Evolutionary conservation across 2,329 filamentous ascomycete species (phyloP).

Genomic region (Geosmithia flava): DNA sequence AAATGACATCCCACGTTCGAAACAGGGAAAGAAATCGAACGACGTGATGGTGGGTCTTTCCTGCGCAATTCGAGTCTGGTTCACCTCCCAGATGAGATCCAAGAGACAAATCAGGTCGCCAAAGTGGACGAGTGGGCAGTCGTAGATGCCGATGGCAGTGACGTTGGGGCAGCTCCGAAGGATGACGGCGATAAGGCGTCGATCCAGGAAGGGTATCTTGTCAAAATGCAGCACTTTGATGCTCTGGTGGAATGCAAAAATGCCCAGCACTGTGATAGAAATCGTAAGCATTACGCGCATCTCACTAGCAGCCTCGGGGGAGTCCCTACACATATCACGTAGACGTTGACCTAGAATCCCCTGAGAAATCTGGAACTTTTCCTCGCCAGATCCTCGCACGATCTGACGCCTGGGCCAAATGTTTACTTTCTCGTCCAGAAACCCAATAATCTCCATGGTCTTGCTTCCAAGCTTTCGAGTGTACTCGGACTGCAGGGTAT

Average conservation of each 20-base stretch:
- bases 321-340: background rate
- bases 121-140: slow-evolving; percentile 22
- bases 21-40: slow-evolving; percentile 21
- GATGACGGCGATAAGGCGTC: slow-evolving; percentile 20
- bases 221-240: slow-evolving; percentile 16
- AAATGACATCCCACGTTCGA: slow-evolving; percentile 14
- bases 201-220: slow-evolving; percentile 16
- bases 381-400: background rate
- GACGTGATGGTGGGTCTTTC: slow-evolving; percentile 7
- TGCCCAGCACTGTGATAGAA: background rate
- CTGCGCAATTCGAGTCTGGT: slow-evolving; percentile 8
- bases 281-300: background rate
- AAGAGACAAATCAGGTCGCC: slow-evolving; percentile 19
- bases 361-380: background rate
- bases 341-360: background rate
- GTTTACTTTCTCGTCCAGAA: background rate
- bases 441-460: background rate
- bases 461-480: background rate
- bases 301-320: background rate
- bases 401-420: background rate
- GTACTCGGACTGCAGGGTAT: background rate
- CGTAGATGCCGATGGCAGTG: slow-evolving; percentile 20
- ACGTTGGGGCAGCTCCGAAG: slow-evolving; percentile 17
- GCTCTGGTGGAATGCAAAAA: slow-evolving; percentile 3
- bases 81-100: slow-evolving; percentile 22